Percentiles rank a stretch among this genome's conserved stretches.
Evolutionary conservation across 1,139 yeast genomes (phyloP).

Genomic region (Debaryomyces robertsiae): DNA sequence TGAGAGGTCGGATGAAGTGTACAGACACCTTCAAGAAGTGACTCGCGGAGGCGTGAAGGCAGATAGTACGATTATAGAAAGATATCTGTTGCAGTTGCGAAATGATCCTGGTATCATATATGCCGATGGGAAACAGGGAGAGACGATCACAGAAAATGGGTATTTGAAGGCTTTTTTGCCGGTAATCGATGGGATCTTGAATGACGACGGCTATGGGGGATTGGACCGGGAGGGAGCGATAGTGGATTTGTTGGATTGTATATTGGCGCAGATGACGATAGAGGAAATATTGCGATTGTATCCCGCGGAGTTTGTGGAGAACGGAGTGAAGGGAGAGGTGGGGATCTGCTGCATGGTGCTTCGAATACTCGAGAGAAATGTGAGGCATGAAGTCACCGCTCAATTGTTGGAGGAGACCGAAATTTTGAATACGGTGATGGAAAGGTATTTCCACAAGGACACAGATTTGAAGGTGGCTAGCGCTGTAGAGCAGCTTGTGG

Average conservation of each 20-base stretch:
- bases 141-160: background rate
- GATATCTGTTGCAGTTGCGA: constrained; percentile 2
- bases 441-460: constrained; percentile 11
- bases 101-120: constrained; percentile 1
- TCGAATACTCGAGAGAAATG: constrained; percentile 13
- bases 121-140: background rate
- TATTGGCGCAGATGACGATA: constrained; percentile 24
- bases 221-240: constrained; percentile 26
- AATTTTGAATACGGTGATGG: constrained; percentile 8
- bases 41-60: background rate
- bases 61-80: constrained; percentile 1
- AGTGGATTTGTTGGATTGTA: constrained; percentile 25
- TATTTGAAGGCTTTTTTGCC: background rate
- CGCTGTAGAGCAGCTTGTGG: constrained; percentile 24
- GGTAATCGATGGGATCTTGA: constrained; percentile 8
- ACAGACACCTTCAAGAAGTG: constrained; percentile 1
- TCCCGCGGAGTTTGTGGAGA: constrained; percentile 24
- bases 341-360: constrained; percentile 8
- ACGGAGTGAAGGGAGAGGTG: constrained; percentile 6
- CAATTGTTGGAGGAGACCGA: constrained; percentile 7
- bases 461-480: constrained; percentile 18
- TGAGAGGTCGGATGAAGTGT: constrained; percentile 1
- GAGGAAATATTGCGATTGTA: constrained; percentile 23
- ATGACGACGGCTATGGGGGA: constrained; percentile 19
- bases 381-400: constrained; percentile 12